Conservation (phyloP, 2,329 filamentous ascomycete genomes). For the Fusarium albidum region DNA sequence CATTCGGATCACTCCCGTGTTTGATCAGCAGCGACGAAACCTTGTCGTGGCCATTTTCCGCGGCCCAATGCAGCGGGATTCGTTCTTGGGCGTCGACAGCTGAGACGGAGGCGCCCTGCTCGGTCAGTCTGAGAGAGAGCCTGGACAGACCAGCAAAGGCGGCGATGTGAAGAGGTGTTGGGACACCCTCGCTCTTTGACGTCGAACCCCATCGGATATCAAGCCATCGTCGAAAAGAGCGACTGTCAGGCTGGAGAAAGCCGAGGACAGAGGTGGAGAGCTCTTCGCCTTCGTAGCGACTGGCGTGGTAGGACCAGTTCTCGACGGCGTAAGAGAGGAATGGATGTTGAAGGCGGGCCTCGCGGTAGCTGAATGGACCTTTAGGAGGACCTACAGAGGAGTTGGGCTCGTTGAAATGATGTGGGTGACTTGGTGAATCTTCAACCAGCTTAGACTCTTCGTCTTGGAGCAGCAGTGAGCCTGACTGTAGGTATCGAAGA, state of each 20-base stretch:
- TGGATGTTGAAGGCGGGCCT: conserved; percentile 28
- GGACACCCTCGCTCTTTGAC: conserved; percentile 18
- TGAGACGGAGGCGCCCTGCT: conserved; percentile 2
- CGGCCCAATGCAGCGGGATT: conserved; percentile 33
- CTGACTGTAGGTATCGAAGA: conserved; percentile 28
- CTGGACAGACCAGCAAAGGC: conserved; percentile 31
- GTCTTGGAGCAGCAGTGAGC: conserved; percentile 17
- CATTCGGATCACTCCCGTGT: conserved; percentile 15
- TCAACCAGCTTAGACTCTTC: not conserved
- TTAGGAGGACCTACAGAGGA: not conserved
- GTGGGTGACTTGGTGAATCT: conserved; percentile 2
- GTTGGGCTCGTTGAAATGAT: not conserved
- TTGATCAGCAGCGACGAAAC: conserved; percentile 19
- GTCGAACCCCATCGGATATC: conserved; percentile 24
- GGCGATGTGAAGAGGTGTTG: conserved; percentile 29
- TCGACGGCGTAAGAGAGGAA: conserved; percentile 33
- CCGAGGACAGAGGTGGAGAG: conserved; percentile 9
- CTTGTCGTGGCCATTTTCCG: conserved; percentile 28
- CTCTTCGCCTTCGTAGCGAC: conserved; percentile 25
- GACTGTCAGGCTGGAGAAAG: conserved; percentile 11
- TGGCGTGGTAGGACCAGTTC: conserved; percentile 36
- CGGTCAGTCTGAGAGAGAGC: conserved; percentile 10
- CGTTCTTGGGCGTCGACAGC: conserved; percentile 22
- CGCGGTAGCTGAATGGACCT: conserved; percentile 19
- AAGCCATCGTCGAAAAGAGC: conserved; percentile 30